Base-by-base conservation (phyloP, 352 stramenopile genomes). In the Phytophthora boehmeriae region DNA sequence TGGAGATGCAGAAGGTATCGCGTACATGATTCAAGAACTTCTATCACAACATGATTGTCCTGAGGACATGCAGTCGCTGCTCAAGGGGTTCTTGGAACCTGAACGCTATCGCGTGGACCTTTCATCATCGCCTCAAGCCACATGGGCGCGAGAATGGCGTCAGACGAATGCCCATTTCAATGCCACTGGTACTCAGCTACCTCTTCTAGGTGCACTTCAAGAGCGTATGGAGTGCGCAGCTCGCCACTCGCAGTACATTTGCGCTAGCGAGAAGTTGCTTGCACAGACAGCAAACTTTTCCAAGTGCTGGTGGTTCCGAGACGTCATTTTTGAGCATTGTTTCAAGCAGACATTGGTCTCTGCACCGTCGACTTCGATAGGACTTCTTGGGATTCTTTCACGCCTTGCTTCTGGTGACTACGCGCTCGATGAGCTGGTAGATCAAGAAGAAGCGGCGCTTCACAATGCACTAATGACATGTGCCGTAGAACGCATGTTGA, bases 141-240 rank as follows among this genome's bases (percentile, higher is more conserved):
- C 61, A 1, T 90, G 80, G 78, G 62, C 77, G 2, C 78, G 80
- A n/a, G 75, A 90, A 63, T 90, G 80, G 80, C 69, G 78, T 6
- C 80, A 90, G 54, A 56, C 84, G 4, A 86, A 75, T 35, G 55
- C 75, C 5, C 63, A 80, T 36, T 58, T 90, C 25, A 30, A 8
- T 8, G 54, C 50, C 2, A 60, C 30, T 11, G 46, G 30, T 44
- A 17, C 23, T 10, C 44, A 61, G 25, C 20, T 79, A 0, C 62
- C 59, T 1, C 27, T 71, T 3, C 55, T 78, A 4, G 16, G 54
- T 8, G 14, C 60, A 0, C 46, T 88, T 4, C 57, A 60, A 36
- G 19, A 16, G 5, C 63, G 68, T 19, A 74, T 90, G 54, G 73
- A 90, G 52, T 66, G 66, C 11, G 80, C 78, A 5, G 77, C 71